Evolutionary conservation across 2,329 filamentous ascomycete genomes (phyloP).

Genomic region (Hypoxylon sp.): DNA sequence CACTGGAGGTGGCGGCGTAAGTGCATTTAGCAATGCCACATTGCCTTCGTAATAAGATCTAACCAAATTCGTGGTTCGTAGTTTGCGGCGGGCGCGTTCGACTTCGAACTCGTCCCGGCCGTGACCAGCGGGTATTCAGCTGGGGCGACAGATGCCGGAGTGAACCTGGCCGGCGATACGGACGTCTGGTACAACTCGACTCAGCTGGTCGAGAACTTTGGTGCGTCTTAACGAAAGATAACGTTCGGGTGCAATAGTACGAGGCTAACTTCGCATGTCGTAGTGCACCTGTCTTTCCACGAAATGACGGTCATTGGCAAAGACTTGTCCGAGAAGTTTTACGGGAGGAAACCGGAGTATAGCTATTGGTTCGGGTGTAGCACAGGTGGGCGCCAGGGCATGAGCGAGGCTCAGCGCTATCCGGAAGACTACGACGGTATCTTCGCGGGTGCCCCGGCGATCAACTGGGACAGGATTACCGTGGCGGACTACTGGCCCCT

Average conservation of each 20-base stretch:
- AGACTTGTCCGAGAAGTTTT: slow-evolving; percentile 62
- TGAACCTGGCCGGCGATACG: slow-evolving; percentile 36
- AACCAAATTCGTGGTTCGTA: neutral
- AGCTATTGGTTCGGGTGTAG: slow-evolving; percentile 70
- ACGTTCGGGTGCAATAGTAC: neutral
- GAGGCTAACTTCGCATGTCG: neutral
- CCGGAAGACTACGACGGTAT: slow-evolving; percentile 70
- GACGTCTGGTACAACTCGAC: slow-evolving; percentile 39
- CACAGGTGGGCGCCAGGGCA: slow-evolving; percentile 68
- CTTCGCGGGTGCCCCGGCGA: slow-evolving; percentile 59
- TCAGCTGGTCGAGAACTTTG: slow-evolving; percentile 54
- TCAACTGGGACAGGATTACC: slow-evolving; percentile 44
- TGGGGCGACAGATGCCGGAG: slow-evolving; percentile 46
- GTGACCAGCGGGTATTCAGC: slow-evolving; percentile 44
- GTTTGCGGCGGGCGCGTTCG: neutral
- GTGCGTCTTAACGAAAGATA: slow-evolving; percentile 21
- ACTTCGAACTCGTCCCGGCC: slow-evolving; percentile 35
- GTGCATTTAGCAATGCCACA: slow-evolving; percentile 12
- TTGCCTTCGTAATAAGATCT: neutral
- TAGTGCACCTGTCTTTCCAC: slow-evolving; percentile 56
- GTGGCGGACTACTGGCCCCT: slow-evolving; percentile 57
- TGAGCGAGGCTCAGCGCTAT: slow-evolving; percentile 65
- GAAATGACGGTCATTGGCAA: slow-evolving; percentile 66
- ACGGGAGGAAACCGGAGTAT: slow-evolving; percentile 60
- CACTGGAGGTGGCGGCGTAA: slow-evolving; percentile 47